phyloP scores from a whole-genome alignment of 768 basidiomycete species.

The Trametes cinnabarina region DNA sequence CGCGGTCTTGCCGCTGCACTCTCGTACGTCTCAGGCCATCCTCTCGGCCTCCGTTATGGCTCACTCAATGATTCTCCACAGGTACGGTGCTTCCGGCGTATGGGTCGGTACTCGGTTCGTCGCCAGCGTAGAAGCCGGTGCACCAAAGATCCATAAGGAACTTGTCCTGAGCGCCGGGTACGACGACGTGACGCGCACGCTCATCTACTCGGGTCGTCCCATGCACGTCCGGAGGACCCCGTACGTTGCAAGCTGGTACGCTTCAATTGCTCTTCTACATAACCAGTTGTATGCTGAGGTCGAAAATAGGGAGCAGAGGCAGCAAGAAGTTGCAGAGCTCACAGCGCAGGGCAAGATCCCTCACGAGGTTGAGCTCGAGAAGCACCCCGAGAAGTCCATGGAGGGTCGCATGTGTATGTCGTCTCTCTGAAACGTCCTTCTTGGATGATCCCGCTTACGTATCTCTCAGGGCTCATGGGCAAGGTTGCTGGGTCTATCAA shows the following conservation, averaged over 20 bases:
- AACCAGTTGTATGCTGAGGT: neutral
- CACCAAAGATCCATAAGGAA: slow-evolving; percentile 72
- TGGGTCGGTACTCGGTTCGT: slow-evolving; percentile 91
- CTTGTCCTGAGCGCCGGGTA: slow-evolving; percentile 66
- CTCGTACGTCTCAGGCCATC: slow-evolving; percentile 40
- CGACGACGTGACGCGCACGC: slow-evolving; percentile 68
- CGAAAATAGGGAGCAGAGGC: slow-evolving; percentile 55
- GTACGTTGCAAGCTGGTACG: slow-evolving; percentile 73
- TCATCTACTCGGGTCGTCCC: slow-evolving; percentile 77
- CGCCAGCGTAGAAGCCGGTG: slow-evolving; percentile 77
- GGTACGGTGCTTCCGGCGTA: slow-evolving; percentile 80
- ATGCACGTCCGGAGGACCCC: slow-evolving; percentile 79
- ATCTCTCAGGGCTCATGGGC: slow-evolving; percentile 66
- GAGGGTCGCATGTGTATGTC: slow-evolving; percentile 59
- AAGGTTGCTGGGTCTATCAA: slow-evolving; percentile 72
- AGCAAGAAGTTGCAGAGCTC: slow-evolving; percentile 56
- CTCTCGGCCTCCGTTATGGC: neutral
- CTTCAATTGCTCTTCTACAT: slow-evolving; percentile 8
- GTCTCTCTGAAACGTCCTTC: neutral
- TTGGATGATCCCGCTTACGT: neutral
- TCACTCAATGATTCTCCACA: slow-evolving; percentile 24
- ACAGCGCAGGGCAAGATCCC: slow-evolving; percentile 68
- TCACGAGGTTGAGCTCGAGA: slow-evolving; percentile 68
- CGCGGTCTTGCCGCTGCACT: slow-evolving; percentile 76
- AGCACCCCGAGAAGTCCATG: slow-evolving; percentile 63